A percentile compares a stretch with the other conserved stretches of the same genome.
These are phyloP conservation scores for Aspergillus fijiensis DNA, from an alignment of 2,329 filamentous ascomycete species.

Conservation along the genomic window DNA sequence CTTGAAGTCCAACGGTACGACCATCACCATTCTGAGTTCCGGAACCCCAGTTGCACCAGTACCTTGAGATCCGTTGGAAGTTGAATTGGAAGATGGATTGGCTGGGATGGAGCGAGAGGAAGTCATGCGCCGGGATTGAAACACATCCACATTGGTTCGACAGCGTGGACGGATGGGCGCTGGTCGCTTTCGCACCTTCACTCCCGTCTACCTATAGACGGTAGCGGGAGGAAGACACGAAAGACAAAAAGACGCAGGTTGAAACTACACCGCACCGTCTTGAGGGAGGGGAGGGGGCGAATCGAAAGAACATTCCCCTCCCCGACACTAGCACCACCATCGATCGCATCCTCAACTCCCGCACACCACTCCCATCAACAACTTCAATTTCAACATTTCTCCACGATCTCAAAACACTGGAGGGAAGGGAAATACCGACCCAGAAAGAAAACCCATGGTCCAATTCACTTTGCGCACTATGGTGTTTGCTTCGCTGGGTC, in stretches of 20 bases:
- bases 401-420: not conserved
- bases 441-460: not conserved
- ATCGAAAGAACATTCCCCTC: not conserved
- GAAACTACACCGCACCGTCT: not conserved
- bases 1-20: slow-evolving; percentile 93
- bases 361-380: not conserved
- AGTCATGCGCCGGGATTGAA: not conserved
- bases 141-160: not conserved
- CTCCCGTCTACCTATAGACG: not conserved
- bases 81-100: not conserved
- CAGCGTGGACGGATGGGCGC: not conserved
- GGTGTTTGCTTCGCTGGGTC: slow-evolving; percentile 16
- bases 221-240: not conserved
- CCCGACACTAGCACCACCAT: not conserved
- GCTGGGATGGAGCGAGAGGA: not conserved
- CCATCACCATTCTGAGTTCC: slow-evolving; percentile 22
- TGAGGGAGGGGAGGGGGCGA: not conserved
- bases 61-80: not conserved
- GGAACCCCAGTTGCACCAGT: slow-evolving; percentile 5
- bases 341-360: not conserved
- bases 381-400: not conserved
- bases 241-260: not conserved
- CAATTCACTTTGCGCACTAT: slow-evolving; percentile 8
- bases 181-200: not conserved
- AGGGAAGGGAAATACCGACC: not conserved